Evolutionary conservation across 2,329 filamentous ascomycete species (phyloP), one percentile per base, ranked within the genome.

Genomic region (Cladosporium phlei): DNA sequence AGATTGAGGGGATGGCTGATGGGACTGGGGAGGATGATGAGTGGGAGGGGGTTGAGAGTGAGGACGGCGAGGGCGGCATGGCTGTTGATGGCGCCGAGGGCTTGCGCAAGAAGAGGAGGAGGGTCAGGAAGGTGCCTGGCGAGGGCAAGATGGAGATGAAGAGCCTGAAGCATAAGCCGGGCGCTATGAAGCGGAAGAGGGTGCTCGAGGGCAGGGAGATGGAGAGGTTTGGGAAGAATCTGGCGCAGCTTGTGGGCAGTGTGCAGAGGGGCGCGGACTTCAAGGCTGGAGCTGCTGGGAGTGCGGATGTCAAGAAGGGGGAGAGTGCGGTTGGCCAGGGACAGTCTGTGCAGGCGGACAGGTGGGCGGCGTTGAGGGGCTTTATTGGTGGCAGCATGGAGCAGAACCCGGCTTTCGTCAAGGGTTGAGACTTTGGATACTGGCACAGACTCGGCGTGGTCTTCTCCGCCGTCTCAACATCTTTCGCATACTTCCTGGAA

Each of bases 371-470:
- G 12, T 65, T 97, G 66, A 80, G 90, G 58, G 82, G 75, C 8
- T 94, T 91, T 62, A 94, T 96, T 42, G 84, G 86, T 2, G 77
- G 83, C 32, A 96, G 88, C 1, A 88, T 95, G 82, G 88, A 95
- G 69, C 85, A 88, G 66, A 91, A 91, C 57, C 80, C 85, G 11
- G 86, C 85, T 3, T 95, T 95, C 40, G 52, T 45, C 42, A 54
- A 50, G 38, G 40, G 35, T 9, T 57, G 55, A 57, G 9, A n/a
- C n/a, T n/a, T n/a, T n/a, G n/a, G n/a, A n/a, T n/a, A n/a, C n/a
- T n/a, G n/a, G n/a, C n/a, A n/a, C n/a, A n/a, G n/a, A n/a, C n/a
- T n/a, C n/a, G n/a, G n/a, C n/a, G n/a, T n/a, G n/a, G n/a, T n/a
- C n/a, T n/a, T n/a, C n/a, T n/a, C n/a, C n/a, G n/a, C n/a, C n/a